Conservation (phyloP, 345 rosid species). For the Salix purpurea region DNA sequence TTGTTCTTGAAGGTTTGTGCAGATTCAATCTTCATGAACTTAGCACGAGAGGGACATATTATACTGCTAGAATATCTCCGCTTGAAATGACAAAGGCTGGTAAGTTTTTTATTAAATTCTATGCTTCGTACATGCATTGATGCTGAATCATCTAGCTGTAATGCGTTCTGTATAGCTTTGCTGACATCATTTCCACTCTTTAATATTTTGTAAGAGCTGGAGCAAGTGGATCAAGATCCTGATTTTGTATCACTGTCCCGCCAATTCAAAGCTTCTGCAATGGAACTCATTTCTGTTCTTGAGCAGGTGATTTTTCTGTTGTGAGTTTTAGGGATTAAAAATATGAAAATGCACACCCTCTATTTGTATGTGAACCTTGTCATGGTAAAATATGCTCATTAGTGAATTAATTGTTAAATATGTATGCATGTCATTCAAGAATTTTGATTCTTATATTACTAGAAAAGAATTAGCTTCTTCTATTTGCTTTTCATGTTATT, state of each 20-base stretch:
- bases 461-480: neutral
- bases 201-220: constrained; percentile 60
- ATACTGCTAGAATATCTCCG: constrained; percentile 79
- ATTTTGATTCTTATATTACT: neutral
- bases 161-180: neutral
- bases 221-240: constrained; percentile 90
- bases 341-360: neutral
- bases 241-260: constrained; percentile 78
- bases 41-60: constrained; percentile 83
- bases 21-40: constrained; percentile 92
- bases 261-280: constrained; percentile 91
- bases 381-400: neutral
- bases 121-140: neutral
- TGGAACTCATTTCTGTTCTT: constrained; percentile 93
- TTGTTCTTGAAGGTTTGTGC: constrained; percentile 95
- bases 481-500: neutral
- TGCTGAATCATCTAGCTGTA: neutral
- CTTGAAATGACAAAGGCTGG: constrained; percentile 91
- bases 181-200: constrained; percentile 10
- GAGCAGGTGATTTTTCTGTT: constrained; percentile 64
- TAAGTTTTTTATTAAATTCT: constrained; percentile 22
- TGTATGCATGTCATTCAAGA: neutral
- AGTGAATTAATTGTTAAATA: neutral
- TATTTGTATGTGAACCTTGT: neutral
- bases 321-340: neutral